Conservation (phyloP, 768 basidiomycete genomes). For the Phylloporus arenicola region DNA sequence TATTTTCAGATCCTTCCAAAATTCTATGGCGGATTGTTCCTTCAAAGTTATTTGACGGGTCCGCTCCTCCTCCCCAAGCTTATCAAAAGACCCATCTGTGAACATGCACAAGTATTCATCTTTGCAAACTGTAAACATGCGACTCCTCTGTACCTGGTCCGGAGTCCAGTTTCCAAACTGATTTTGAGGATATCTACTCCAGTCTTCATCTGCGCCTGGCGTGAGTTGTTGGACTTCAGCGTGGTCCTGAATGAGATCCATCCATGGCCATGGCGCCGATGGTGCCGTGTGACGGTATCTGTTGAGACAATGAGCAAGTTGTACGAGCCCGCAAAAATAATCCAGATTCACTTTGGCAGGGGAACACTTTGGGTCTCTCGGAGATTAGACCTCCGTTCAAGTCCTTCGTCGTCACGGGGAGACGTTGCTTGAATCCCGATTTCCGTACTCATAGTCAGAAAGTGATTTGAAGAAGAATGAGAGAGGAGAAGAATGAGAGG, state of each 20-base stretch:
- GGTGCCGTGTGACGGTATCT: constrained; percentile 37
- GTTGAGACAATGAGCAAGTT: constrained; percentile 14
- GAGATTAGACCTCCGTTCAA: constrained; percentile 2
- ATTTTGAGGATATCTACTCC: constrained; percentile 44
- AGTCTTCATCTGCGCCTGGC: constrained; percentile 4
- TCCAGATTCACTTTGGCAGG: constrained; percentile 19
- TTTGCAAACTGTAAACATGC: constrained; percentile 26
- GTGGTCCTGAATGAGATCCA: constrained; percentile 29
- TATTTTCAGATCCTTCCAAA: constrained; percentile 26
- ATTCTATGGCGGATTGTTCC: background rate
- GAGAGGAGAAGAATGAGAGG: too few relatives aligned
- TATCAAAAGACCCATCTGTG: constrained; percentile 14
- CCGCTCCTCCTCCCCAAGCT: background rate
- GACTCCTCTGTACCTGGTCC: constrained; percentile 33
- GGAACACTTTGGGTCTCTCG: constrained; percentile 11
- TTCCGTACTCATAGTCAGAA: too few relatives aligned
- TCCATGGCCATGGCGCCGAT: constrained; percentile 40
- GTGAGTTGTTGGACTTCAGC: constrained; percentile 8
- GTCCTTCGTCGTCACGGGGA: background rate
- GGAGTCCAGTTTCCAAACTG: constrained; percentile 50
- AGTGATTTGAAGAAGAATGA: too few relatives aligned
- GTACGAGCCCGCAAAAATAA: background rate
- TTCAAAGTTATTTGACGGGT: constrained; percentile 17
- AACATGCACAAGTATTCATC: constrained; percentile 10
- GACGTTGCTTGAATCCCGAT: too few relatives aligned